These are phyloP conservation scores for Haberlea rhodopensis DNA, from an alignment of 257 asterid species.

Conservation along the genomic window DNA sequence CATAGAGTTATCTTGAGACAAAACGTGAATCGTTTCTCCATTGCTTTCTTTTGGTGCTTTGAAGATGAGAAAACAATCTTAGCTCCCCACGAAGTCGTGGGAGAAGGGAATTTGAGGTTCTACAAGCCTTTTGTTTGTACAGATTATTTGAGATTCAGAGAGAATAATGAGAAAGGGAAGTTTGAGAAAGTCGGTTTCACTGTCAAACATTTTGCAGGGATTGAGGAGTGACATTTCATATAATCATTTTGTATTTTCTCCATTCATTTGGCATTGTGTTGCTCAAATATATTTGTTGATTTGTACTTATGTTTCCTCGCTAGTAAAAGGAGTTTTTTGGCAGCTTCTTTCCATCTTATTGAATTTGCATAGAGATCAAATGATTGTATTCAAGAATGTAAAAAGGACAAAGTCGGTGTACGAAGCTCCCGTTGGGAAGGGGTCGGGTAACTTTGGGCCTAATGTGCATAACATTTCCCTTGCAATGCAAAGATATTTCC, in stretches of 20 bases:
- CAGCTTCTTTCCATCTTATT: background rate
- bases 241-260: background rate
- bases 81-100: conserved; percentile 49
- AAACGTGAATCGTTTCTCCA: conserved; percentile 38
- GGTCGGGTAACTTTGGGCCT: too few relatives aligned
- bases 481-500: too few relatives aligned
- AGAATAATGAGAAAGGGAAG: conserved; percentile 50
- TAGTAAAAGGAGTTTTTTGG: conserved; percentile 9
- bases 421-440: too few relatives aligned
- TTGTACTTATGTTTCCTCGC: conserved; percentile 20
- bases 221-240: conserved; percentile 15
- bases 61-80: conserved; percentile 41
- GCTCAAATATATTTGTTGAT: background rate
- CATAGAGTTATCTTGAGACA: conserved; percentile 52
- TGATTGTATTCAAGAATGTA: background rate
- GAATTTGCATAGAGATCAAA: background rate
- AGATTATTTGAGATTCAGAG: conserved; percentile 55
- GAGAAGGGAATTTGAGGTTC: conserved; percentile 42
- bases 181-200: conserved; percentile 60
- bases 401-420: too few relatives aligned
- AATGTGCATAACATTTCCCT: background rate
- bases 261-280: background rate
- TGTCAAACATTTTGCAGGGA: conserved; percentile 64
- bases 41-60: conserved; percentile 71
- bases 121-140: conserved; percentile 55